Base-by-base conservation (phyloP, 768 basidiomycete species). In the Crassisporium funariophilum region DNA sequence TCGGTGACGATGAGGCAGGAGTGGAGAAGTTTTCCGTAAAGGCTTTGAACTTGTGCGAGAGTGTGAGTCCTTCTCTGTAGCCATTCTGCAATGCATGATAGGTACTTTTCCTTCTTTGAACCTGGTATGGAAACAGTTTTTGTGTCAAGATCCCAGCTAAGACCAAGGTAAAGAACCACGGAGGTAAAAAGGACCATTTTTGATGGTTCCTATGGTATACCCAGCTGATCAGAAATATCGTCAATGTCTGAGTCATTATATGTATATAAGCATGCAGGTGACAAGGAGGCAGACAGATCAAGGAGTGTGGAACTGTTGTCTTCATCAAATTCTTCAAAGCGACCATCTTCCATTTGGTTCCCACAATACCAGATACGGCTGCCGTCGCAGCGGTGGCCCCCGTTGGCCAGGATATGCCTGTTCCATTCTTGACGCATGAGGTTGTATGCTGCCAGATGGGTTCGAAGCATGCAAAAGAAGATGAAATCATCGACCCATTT, bases 21-120 rank as follows among this genome's bases (percentile, higher is more conserved):
- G 15, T 75, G 73, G 0, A 64, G 41, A 0, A 74, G 57, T 38
- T 74, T 72, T 0, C 72, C 64, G 22, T 67, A 60, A 0, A 73
- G 56, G n/a, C 53, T 57, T n/a, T 61, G 45, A 6, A 66, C 58
- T 3, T 74, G 27, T 29, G 13, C 13, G 27, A 29, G 27, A 29
- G 27, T 29, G 13, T 29, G 27, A 7, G 27, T 29, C 27, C 13
- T 29, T 7, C 27, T 7, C 13, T 13, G 27, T 29, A 7, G 27
- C 27, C 27, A 29, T 13, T 29, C 13, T 7, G 13, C 13, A 29
- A 29, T 29, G 27, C 27, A 29, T 29, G 7, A 7, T 7, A 29
- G 8, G 27, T 29, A 29, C 13, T 69, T 67, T 13, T 38, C 15
- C 15, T 43, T 52, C 46, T 72, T 71, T 11, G 27, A 22, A 5